Evolutionary conservation across 495 filamentous ascomycete genomes (phyloP).

Genomic region (Umbilicaria muhlenbergii): DNA sequence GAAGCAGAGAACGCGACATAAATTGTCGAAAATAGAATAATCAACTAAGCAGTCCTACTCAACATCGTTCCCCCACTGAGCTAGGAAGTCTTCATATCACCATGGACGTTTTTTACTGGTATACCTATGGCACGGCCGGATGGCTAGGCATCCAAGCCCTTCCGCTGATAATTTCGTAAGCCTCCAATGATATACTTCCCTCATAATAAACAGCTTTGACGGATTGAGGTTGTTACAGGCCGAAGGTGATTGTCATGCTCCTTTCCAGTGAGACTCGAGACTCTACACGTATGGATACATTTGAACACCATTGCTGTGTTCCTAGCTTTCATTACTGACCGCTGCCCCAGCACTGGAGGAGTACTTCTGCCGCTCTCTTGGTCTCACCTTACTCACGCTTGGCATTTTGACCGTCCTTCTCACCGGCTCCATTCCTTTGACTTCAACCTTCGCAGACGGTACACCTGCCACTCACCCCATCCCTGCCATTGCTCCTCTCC

Average conservation of each 20-base stretch:
- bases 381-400: slow-evolving; percentile 49
- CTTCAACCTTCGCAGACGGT: slow-evolving; percentile 27
- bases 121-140: slow-evolving; percentile 47
- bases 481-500: not conserved
- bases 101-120: slow-evolving; percentile 45
- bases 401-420: slow-evolving; percentile 50
- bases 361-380: slow-evolving; percentile 31
- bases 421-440: slow-evolving; percentile 62
- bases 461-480: not conserved
- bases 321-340: not conserved
- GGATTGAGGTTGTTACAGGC: slow-evolving; percentile 10
- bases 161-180: slow-evolving; percentile 37
- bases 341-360: slow-evolving; percentile 2
- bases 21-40: no score
- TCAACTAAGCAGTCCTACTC: no score
- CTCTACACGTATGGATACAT: slow-evolving; percentile 28
- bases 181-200: no score
- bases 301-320: not conserved
- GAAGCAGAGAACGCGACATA: no score
- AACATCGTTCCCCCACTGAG: no score
- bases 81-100: no score
- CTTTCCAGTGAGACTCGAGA: slow-evolving; percentile 42
- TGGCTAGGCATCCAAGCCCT: slow-evolving; percentile 55
- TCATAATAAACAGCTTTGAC: no score
- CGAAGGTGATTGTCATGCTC: slow-evolving; percentile 47